phyloP scores from a whole-genome alignment of 257 asterid genomes.

The Mentha longifolia region DNA sequence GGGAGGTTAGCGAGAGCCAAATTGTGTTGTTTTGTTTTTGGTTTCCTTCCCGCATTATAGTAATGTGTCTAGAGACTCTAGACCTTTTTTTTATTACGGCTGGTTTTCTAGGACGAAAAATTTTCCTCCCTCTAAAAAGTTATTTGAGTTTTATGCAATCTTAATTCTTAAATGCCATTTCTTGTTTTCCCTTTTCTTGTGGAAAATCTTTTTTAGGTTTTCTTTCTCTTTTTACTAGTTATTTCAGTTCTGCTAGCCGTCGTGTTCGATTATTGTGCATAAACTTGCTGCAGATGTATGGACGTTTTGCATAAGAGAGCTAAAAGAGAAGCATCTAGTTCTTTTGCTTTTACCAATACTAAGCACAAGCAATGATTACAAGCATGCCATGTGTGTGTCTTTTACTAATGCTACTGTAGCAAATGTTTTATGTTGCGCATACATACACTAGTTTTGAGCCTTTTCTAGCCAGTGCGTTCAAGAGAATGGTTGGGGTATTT shows the following conservation, averaged over 20 bases:
- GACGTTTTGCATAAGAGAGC: conserved; percentile 11
- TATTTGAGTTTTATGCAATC: not conserved
- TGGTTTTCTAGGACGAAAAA: not conserved
- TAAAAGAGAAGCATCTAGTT: conserved; percentile 5
- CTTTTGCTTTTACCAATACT: conserved; percentile 1
- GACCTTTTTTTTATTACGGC: conserved; percentile 7
- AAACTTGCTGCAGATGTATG: conserved; percentile 10
- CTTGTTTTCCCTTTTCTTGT: conserved; percentile 23
- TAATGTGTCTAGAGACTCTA: conserved; percentile 13
- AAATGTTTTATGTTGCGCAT: conserved; percentile 9
- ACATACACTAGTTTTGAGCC: not conserved
- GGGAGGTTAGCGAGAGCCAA: conserved; percentile 1
- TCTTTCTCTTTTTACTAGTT: conserved; percentile 3
- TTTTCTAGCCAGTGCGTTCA: conserved; percentile 1
- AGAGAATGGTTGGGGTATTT: not conserved
- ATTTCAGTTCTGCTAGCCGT: conserved; percentile 1
- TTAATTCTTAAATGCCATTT: not conserved
- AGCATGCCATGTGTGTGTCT: not conserved
- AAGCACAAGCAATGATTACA: not conserved
- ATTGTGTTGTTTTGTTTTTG: not conserved
- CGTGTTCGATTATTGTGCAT: not conserved
- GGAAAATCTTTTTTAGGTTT: not conserved
- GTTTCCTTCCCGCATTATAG: conserved; percentile 2
- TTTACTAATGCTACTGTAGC: conserved; percentile 8
- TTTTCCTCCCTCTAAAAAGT: conserved; percentile 2